Base-by-base conservation (phyloP, 768 basidiomycete species). In the Cubamyces sp. region DNA sequence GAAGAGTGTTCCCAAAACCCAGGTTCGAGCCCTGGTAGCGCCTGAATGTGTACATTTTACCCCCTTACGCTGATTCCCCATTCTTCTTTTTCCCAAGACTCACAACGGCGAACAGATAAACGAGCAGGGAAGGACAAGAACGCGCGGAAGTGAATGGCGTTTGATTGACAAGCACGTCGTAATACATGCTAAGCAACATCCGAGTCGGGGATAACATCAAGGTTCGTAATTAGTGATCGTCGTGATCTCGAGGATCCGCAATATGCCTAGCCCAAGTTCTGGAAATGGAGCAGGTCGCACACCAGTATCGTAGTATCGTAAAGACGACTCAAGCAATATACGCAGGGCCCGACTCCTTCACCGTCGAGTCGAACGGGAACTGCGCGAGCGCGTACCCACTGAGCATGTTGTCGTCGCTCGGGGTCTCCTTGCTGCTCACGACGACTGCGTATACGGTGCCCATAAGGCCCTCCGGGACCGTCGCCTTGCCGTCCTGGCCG, bases 371-470 rank as follows among this genome's bases (percentile, higher is more conserved):
- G 47, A 64, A 66, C 30, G 62, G 58, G 52, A 66, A 66, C 56
- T 63, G 53, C 0, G 59, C 25, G 12, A 87, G 76, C 18, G 79
- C 75, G 9, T 84, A 84, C 2, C 87, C 87, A 40, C 86, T 87
- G 40, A 89, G 71, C 26, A 80, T 83, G 60, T 74, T 82, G 30
- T 77, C 76, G 58, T 64, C 53, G 14, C 34, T 51, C 47, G 79
- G 74, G 16, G 71, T 16, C 47, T 62, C 61, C 66, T 73, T 74
- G 65, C 66, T 77, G 54, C 76, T 80, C 47, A 86, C 74, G 57
- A 84, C 70, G 28, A 40, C 60, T 8, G 81, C 79, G 71, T 83
- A 89, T 11, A 82, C 81, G 5, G 79, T 77, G 3, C 87, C 87
- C 57, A 64, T 65, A 15, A 85, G 58, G 3, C 75, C 76, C 9